Base-by-base conservation (phyloP, 257 asterid species). In the Ehretia macrophylla region DNA sequence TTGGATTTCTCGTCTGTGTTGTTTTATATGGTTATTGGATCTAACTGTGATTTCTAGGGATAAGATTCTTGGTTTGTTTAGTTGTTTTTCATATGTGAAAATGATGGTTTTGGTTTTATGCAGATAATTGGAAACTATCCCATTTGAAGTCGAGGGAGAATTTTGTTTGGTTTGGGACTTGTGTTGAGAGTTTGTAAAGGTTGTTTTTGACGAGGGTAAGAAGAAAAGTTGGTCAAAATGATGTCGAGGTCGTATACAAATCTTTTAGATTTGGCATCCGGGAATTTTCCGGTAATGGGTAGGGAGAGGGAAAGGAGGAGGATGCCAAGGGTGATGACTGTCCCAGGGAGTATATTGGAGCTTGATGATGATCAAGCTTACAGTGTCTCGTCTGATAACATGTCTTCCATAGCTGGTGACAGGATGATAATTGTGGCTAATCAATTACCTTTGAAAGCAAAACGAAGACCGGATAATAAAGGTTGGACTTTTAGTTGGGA, bases 401-500 rank as follows among this genome's bases (percentile, higher is more conserved):
- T 78, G 0, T 87, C 96, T 59, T 87, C 94, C 5, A 21, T 84
- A 44, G 90, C 85, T 61, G 86, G 86, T 69, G 96, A 87, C 65
- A 75, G 94, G 56, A 82, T 87, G 81, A 88, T 88, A 64, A 74
- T 88, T 44, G 96, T 88, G 17, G 78, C 95, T 5, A 88, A 88
- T 76, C 87, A 67, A 59, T 67, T 88, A 72, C 96, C 96, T 14
- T 56, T 88, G 72, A 83, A 81, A 68, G 95, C 95, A 11, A 85
- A 81, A 54, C 76, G 90, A 57, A 79, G 86, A 71, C 86, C 95
- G 1, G 96, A 87, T 53, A 81, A 83, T 76, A 85, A 88, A 66
- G 95, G 95, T 22, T 88, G 96, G 96, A 81, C 61, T 65, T 85
- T 85, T 72, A 81, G 85, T 65, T 88, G 96, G 96, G 69, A 88